These are phyloP conservation scores for Collybiopsis luxurians DNA, from an alignment of 768 basidiomycete genomes.

Conservation along the genomic window DNA sequence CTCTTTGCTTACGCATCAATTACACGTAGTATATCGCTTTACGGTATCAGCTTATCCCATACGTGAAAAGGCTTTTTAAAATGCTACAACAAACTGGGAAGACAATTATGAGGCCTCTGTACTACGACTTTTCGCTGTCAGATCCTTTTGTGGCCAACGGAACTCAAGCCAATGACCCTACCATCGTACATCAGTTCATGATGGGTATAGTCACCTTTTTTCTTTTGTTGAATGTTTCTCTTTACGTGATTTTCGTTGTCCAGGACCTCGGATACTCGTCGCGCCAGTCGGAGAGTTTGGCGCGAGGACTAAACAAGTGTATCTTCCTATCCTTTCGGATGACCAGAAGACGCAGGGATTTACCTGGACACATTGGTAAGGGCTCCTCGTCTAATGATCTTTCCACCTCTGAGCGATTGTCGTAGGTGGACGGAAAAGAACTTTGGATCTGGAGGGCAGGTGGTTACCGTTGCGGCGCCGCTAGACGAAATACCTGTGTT, in stretches of 20 bases:
- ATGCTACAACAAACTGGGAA: constrained; percentile 27
- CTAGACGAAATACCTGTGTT: constrained; percentile 33
- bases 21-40: constrained; percentile 28
- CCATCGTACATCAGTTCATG: constrained; percentile 31
- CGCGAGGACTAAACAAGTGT: constrained; percentile 27
- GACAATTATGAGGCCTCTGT: constrained; percentile 30
- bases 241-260: no score
- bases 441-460: constrained; percentile 25
- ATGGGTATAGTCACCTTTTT: constrained; percentile 21
- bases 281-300: constrained; percentile 30
- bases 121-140: constrained; percentile 29
- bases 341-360: background rate
- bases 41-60: constrained; percentile 33
- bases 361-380: constrained; percentile 19
- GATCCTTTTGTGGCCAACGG: constrained; percentile 24
- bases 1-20: background rate
- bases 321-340: constrained; percentile 5
- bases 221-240: background rate
- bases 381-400: background rate
- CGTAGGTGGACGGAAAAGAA: constrained; percentile 31
- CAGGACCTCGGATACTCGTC: constrained; percentile 28
- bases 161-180: constrained; percentile 25
- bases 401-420: background rate
- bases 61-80: constrained; percentile 28
- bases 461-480: constrained; percentile 26